Percentiles rank a stretch among this genome's conserved stretches.
Conservation (phyloP, 495 filamentous ascomycete genomes). For the Podospora pseudocomata region DNA sequence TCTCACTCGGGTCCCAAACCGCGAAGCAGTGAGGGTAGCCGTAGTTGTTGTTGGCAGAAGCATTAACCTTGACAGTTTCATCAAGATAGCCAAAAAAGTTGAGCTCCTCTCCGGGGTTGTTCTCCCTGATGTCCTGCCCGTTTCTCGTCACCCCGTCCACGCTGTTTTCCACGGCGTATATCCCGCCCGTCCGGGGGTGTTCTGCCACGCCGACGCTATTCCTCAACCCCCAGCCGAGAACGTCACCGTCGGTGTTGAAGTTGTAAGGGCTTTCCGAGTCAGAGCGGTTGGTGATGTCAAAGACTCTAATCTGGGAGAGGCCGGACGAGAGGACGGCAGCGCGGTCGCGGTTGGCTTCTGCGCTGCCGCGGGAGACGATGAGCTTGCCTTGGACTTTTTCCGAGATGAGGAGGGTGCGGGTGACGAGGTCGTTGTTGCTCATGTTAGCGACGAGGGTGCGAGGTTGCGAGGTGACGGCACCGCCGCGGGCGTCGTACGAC, state of each 20-base stretch:
- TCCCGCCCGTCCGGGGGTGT: slow-evolving; percentile 53
- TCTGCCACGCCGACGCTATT: slow-evolving; percentile 63
- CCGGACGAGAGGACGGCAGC: slow-evolving; percentile 47
- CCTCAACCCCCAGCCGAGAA: slow-evolving; percentile 66
- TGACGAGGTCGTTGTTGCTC: slow-evolving; percentile 54
- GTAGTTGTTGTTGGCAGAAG: slow-evolving; percentile 39
- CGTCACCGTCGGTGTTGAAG: slow-evolving; percentile 41
- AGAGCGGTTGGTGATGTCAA: slow-evolving; percentile 47
- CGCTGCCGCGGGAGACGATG: slow-evolving; percentile 57
- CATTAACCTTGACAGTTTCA: slow-evolving; percentile 34
- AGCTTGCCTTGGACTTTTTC: slow-evolving; percentile 39
- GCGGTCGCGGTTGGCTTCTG: slow-evolving; percentile 47
- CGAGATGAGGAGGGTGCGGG: slow-evolving; percentile 56
- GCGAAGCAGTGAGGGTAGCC: slow-evolving; percentile 64
- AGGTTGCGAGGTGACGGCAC: slow-evolving; percentile 39
- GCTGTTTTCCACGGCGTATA: slow-evolving; percentile 68
- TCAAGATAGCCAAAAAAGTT: slow-evolving; percentile 62
- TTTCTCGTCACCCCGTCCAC: slow-evolving; percentile 54
- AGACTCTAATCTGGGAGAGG: slow-evolving; percentile 57
- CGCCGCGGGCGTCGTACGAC: slow-evolving; percentile 50
- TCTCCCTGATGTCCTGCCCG: slow-evolving; percentile 55
- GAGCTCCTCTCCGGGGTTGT: slow-evolving; percentile 68
- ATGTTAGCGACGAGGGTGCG: slow-evolving; percentile 53
- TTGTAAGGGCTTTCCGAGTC: slow-evolving; percentile 39
- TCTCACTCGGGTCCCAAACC: slow-evolving; percentile 53